Evolutionary conservation across 2,329 filamentous ascomycete genomes (phyloP).

Genomic region (Chalaropsis thielavioides): DNA sequence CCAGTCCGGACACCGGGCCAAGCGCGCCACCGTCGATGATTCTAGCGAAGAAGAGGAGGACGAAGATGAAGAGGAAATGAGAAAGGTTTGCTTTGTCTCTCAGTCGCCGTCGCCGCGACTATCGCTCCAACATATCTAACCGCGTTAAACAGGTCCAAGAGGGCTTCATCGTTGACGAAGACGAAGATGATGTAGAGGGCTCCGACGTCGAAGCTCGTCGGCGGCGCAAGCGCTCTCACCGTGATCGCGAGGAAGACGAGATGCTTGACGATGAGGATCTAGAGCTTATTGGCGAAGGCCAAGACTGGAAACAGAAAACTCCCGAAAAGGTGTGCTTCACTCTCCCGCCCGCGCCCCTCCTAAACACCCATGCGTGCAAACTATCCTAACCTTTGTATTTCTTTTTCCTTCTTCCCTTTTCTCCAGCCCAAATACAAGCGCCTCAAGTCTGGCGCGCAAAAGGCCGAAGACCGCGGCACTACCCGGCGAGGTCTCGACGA

Average conservation of each 20-base stretch:
- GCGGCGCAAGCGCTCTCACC: constrained; percentile 61
- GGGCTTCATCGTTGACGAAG: constrained; percentile 92
- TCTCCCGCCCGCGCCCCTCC: neutral
- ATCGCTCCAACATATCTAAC: constrained; percentile 7
- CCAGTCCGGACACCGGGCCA: constrained; percentile 3
- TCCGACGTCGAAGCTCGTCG: constrained; percentile 43
- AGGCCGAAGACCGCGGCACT: constrained; percentile 50
- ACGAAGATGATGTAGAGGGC: constrained; percentile 58
- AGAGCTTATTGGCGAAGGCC: constrained; percentile 75
- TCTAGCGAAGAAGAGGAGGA: constrained; percentile 88
- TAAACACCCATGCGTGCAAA: neutral
- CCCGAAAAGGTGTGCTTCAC: constrained; percentile 51
- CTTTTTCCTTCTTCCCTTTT: neutral
- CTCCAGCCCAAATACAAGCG: constrained; percentile 81
- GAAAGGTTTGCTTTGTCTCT: constrained; percentile 39
- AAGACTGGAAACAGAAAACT: constrained; percentile 47
- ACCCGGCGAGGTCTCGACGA: constrained; percentile 66
- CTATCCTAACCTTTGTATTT: too few species aligned
- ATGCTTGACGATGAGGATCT: constrained; percentile 92
- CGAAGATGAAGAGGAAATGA: constrained; percentile 78
- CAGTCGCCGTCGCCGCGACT: neutral
- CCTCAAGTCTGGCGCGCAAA: constrained; percentile 78
- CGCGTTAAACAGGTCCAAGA: constrained; percentile 53
- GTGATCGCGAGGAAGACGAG: constrained; percentile 70
- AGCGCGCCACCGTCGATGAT: constrained; percentile 36